Evolutionary conservation across 2,329 filamentous ascomycete species (phyloP), one percentile per base, ranked within the genome.

Genomic region (Diplodia corticola): DNA sequence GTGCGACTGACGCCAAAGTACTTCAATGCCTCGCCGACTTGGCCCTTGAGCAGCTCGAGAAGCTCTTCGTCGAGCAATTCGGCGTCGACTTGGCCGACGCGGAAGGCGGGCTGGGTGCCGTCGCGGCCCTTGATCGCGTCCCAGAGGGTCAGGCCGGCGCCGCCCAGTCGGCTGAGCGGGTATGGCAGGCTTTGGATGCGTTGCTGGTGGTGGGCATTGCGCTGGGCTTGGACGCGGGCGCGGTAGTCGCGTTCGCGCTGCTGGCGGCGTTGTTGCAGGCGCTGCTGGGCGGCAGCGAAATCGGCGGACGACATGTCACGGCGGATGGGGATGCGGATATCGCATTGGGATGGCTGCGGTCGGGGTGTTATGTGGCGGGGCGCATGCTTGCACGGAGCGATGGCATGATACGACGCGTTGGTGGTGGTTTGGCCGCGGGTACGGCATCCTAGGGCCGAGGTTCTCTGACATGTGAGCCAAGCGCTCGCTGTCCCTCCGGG

Each of bases 11-110:
- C 89, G 54, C 90, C 89, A 70, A 93, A 90, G 77, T 97, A 95
- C 75, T 93, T 96, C 67, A 98, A 81, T 13, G 89, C 95, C 70
- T 97, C 92, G 70, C 88, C 90, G 35, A 95, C 92, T 79, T 99
- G 94, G 5, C 86, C 87, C 75, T 91, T 93, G 67, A 99, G 82
- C 70, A 98, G 84, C n/a, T 87, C 86, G 26, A 98, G 83, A 53
- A 99, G 84, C 80, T 98, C 95, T 75, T 97, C 92, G 77, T 99
- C 95, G 20, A 99, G 85, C 59, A 99, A 83, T 78, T 98, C 95
- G 44, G 95, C 93, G 78, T 99, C 95, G 50, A 98, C 92, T 80
- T 99, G 95, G 30, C 94, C 93, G 30, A 99, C 95, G 64, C 95
- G 89, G 77, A 97, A 97, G 12, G 91, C 89, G 5, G 95, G 94